phyloP scores from a whole-genome alignment of 371 early-diverging fungal genomes.

The Lichtheimia corymbifera region DNA sequence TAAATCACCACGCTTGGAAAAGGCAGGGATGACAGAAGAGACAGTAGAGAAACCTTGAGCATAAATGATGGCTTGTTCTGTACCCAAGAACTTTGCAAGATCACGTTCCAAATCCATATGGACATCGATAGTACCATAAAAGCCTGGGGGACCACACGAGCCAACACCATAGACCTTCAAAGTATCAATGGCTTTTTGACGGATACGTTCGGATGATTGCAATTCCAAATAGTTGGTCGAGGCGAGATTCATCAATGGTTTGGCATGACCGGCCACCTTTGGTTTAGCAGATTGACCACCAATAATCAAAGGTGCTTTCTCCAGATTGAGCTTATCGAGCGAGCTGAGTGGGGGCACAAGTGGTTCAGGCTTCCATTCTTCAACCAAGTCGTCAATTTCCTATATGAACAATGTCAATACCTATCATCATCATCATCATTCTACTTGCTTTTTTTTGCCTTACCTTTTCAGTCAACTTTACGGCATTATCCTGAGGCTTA shows the following conservation, averaged over 20 bases:
- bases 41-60: slow-evolving; percentile 97
- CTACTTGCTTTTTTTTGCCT: neutral
- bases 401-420: slow-evolving; percentile 18
- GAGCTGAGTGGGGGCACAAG: slow-evolving; percentile 80
- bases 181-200: slow-evolving; percentile 85
- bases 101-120: slow-evolving; percentile 96
- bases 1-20: slow-evolving; percentile 96
- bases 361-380: slow-evolving; percentile 97
- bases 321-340: slow-evolving; percentile 76
- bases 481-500: slow-evolving; percentile 80
- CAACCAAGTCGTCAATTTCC: slow-evolving; percentile 93
- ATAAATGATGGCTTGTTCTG: slow-evolving; percentile 95
- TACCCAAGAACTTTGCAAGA: slow-evolving; percentile 88
- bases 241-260: slow-evolving; percentile 80
- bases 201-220: slow-evolving; percentile 71
- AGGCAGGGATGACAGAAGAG: slow-evolving; percentile 96
- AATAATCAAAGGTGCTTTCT: slow-evolving; percentile 74
- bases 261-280: slow-evolving; percentile 52
- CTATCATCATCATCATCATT: too few species aligned
- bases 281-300: slow-evolving; percentile 67
- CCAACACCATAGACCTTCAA: slow-evolving; percentile 98
- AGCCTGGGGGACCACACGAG: slow-evolving; percentile 99
- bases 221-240: slow-evolving; percentile 89
- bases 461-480: slow-evolving; percentile 85
- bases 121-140: slow-evolving; percentile 98